These are phyloP conservation scores for Pichiaceae sp. DNA, from an alignment of 1,139 yeast genomes.

Conservation along the genomic window DNA sequence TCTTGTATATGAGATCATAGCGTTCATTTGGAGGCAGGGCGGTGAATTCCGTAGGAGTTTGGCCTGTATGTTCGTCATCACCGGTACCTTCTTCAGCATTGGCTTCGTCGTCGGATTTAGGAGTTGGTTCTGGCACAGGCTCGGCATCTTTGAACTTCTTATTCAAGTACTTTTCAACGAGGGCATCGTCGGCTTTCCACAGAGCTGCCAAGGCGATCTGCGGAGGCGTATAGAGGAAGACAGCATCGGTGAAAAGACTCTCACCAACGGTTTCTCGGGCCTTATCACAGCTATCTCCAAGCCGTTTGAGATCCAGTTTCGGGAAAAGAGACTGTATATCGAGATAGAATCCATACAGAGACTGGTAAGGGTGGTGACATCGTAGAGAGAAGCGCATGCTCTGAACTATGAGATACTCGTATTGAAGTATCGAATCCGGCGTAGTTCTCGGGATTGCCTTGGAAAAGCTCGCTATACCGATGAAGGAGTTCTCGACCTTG, in stretches of 20 bases:
- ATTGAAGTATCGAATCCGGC: conserved; percentile 58
- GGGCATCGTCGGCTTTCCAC: conserved; percentile 53
- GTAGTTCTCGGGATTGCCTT: conserved; percentile 58
- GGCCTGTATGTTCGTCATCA: conserved; percentile 1
- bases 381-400: conserved; percentile 69
- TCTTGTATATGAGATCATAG: conserved; percentile 23
- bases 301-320: conserved; percentile 27
- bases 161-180: conserved; percentile 58
- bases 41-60: neutral
- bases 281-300: conserved; percentile 54
- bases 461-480: conserved; percentile 77
- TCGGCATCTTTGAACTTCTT: conserved; percentile 32
- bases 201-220: conserved; percentile 89
- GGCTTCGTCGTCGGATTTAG: conserved; percentile 1
- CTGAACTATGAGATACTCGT: conserved; percentile 72
- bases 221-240: conserved; percentile 81
- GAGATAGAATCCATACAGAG: conserved; percentile 85
- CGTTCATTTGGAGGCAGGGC: conserved; percentile 20
- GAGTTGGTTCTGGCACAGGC: neutral
- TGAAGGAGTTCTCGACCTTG: conserved; percentile 84
- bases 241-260: conserved; percentile 64
- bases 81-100: conserved; percentile 5
- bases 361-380: conserved; percentile 83
- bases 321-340: conserved; percentile 68
- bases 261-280: conserved; percentile 61